Evolutionary conservation across 2,329 filamentous ascomycete genomes (phyloP), one percentile per base, ranked within the genome.

Genomic region (Trichophyton schoenleinii): DNA sequence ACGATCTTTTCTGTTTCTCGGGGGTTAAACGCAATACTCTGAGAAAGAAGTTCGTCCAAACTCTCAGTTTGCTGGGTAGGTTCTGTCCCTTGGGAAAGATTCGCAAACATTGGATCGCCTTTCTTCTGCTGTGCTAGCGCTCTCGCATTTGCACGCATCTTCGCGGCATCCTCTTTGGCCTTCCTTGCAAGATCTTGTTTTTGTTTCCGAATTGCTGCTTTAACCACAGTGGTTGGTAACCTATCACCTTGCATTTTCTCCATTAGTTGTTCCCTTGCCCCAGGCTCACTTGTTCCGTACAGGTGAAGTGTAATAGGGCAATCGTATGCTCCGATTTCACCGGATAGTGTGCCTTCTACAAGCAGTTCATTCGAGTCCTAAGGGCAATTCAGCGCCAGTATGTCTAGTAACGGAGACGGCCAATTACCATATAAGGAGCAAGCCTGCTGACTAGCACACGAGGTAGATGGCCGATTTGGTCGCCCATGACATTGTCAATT

Each of bases 381-480:
- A 49, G n/a, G 15, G 67, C 25, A 48, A 66, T 68, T 36, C 60
- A 58, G 60, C 57, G 38, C 64, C n/a, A 28, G n/a, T 31, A 55
- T 55, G 15, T 15, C 25, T 36, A 34, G 7, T 8, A 9, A 36
- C 15, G 11, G n/a, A 15, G 13, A 15, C 11, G 5, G 4, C 36
- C 13, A 68, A 77, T 68, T 72, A 87, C 85, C 69, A 95, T 79
- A 69, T 89, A 90, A 1, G 80, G 82, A 0, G 88, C 84, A 60
- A 96, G 75, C 71, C 88, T 92, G n/a, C 78, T 75, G 0, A 85
- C 89, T 22, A 89, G 69, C 0, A 74, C 78, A 11, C 83, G 79
- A 5, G 88, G 87, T 46, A 95, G 78, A 72, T 95, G 89, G 0
- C 90, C 90, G 67, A 95, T 88, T 68, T 95, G 89, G 6, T 73